Conservation (phyloP, 768 basidiomycete genomes). For the Dioszegia aurantiaca region DNA sequence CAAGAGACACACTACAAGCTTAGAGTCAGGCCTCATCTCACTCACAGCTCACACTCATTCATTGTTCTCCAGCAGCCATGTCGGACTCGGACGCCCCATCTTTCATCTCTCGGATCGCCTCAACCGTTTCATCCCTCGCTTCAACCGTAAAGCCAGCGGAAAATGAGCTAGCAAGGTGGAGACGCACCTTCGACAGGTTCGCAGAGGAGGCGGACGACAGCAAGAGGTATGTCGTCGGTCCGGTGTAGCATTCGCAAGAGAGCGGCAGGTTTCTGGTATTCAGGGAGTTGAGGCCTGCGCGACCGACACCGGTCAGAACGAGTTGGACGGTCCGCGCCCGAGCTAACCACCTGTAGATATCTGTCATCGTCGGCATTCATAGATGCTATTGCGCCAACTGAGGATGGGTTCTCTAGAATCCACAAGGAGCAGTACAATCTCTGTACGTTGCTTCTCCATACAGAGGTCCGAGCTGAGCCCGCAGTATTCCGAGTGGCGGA, state of each 20-base stretch:
- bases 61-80: not conserved
- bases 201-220: slow-evolving; percentile 69
- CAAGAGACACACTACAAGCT: not conserved
- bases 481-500: slow-evolving; percentile 53
- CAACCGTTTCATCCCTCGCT: slow-evolving; percentile 19
- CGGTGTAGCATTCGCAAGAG: too few species aligned
- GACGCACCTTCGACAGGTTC: slow-evolving; percentile 77
- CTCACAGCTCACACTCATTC: too few species aligned
- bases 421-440: slow-evolving; percentile 83
- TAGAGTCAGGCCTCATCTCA: not conserved
- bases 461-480: not conserved
- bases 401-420: slow-evolving; percentile 74
- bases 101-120: slow-evolving; percentile 4
- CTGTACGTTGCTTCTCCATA: slow-evolving; percentile 56
- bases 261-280: too few species aligned
- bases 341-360: slow-evolving; percentile 52
- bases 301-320: too few species aligned
- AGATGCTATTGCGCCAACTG: slow-evolving; percentile 85
- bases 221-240: slow-evolving; percentile 67
- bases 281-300: too few species aligned
- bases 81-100: slow-evolving; percentile 3
- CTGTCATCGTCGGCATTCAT: slow-evolving; percentile 85
- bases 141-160: slow-evolving; percentile 55
- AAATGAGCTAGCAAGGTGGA: slow-evolving; percentile 82
- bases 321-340: too few species aligned